Evolutionary conservation across 2,329 filamentous ascomycete species (phyloP).

Genomic region (Metarhizium guizhouense): DNA sequence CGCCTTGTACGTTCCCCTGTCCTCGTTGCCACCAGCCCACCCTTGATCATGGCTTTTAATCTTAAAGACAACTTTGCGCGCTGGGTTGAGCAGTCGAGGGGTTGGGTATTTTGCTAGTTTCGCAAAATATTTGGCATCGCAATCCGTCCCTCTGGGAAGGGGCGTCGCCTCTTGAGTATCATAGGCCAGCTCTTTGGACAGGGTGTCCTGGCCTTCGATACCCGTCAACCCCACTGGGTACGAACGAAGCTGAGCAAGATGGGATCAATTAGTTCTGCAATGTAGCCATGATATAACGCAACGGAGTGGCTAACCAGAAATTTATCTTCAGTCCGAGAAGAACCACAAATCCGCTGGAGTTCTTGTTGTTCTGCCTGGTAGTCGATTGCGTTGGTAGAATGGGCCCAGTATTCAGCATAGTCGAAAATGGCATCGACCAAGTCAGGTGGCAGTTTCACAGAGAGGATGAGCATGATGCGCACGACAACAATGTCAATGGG

Average conservation of each 20-base stretch:
- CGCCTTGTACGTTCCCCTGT: slow-evolving; percentile 31
- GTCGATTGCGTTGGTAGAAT: slow-evolving; percentile 28
- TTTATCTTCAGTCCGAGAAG: slow-evolving; percentile 17
- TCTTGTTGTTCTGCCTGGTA: slow-evolving; percentile 14
- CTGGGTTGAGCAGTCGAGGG: slow-evolving; percentile 36
- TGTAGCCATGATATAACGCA: neutral
- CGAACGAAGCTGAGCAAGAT: slow-evolving; percentile 22
- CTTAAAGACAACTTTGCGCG: slow-evolving; percentile 53
- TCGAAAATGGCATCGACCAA: slow-evolving; percentile 49
- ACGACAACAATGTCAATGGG: slow-evolving; percentile 40
- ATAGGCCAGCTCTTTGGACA: slow-evolving; percentile 20
- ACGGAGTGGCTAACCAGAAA: slow-evolving; percentile 22
- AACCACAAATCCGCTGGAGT: slow-evolving; percentile 15
- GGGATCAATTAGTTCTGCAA: neutral
- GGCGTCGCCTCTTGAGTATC: slow-evolving; percentile 20
- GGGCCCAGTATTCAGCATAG: slow-evolving; percentile 54
- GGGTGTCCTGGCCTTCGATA: slow-evolving; percentile 15
- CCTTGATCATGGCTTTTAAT: slow-evolving; percentile 51
- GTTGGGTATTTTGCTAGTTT: slow-evolving; percentile 28
- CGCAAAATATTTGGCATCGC: slow-evolving; percentile 20
- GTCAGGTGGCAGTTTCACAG: slow-evolving; percentile 40
- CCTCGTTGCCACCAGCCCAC: slow-evolving; percentile 29
- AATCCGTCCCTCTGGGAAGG: slow-evolving; percentile 15
- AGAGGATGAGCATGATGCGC: slow-evolving; percentile 37
- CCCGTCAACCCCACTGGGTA: slow-evolving; percentile 27